phyloP scores from a whole-genome alignment of 148 eudicot genomes.

The Silene conica region DNA sequence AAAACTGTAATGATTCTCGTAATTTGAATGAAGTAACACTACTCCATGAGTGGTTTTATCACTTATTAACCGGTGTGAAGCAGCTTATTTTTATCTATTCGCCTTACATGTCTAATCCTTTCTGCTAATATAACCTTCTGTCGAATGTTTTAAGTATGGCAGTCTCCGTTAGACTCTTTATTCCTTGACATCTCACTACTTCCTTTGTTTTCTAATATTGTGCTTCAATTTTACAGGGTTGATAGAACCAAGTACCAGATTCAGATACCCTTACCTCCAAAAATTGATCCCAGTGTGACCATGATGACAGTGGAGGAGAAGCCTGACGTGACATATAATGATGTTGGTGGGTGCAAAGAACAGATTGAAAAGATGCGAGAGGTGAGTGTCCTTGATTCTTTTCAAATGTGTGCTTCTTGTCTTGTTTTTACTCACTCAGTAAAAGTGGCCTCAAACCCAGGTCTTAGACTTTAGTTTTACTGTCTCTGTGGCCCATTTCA shows the following conservation, averaged over 20 bases:
- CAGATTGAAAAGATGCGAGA: slow-evolving; percentile 98
- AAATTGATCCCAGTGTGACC: slow-evolving; percentile 97
- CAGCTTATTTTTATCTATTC: background rate
- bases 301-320: slow-evolving; percentile 99
- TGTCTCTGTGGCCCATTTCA: background rate
- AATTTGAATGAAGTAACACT: background rate
- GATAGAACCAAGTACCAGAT: slow-evolving; percentile 24
- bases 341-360: slow-evolving; percentile 98
- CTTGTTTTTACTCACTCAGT: background rate
- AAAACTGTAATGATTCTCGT: background rate
- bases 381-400: slow-evolving; percentile 33
- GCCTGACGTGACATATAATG: slow-evolving; percentile 96
- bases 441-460: background rate
- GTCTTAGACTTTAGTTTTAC: no score
- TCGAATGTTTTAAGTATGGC: background rate
- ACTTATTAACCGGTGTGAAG: background rate
- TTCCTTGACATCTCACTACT: background rate
- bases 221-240: slow-evolving; percentile 10
- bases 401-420: background rate
- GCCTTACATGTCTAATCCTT: background rate
- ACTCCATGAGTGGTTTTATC: background rate
- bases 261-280: slow-evolving; percentile 51
- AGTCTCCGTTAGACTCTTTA: background rate
- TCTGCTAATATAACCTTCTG: background rate
- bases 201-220: background rate